Evolutionary conservation across 148 eudicot genomes (phyloP).

Genomic region (Chenopodium suecicum): DNA sequence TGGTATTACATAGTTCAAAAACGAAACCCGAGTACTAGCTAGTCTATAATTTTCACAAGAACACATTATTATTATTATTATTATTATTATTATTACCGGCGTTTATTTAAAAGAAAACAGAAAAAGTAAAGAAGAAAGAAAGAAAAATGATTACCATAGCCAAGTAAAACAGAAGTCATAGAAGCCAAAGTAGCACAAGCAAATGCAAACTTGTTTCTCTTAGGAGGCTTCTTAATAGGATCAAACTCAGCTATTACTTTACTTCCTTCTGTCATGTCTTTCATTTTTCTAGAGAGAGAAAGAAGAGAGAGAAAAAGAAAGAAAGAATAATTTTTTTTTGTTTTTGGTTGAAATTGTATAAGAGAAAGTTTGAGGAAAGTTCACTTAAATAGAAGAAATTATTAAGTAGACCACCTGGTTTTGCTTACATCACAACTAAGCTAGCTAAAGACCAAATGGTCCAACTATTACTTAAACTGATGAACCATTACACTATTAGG

Average conservation of each 20-base stretch:
- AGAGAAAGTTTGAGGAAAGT: background rate
- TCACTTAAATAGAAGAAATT: background rate
- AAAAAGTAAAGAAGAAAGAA: background rate
- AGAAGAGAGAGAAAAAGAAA: background rate
- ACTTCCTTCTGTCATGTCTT: conserved; percentile 10
- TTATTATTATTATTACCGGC: no score
- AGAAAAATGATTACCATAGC: conserved; percentile 39
- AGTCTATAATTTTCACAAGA: no score
- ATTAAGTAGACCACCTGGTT: background rate
- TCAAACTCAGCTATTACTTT: conserved; percentile 32
- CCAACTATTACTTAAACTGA: background rate
- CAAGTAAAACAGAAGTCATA: conserved; percentile 54
- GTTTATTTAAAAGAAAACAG: no score
- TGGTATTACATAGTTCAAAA: no score
- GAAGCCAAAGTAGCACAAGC: conserved; percentile 59
- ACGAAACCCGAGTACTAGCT: no score
- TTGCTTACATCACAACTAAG: conserved; percentile 7
- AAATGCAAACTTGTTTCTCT: conserved; percentile 52
- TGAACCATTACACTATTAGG: background rate
- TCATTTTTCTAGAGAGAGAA: background rate
- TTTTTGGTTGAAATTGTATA: background rate
- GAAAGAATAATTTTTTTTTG: background rate
- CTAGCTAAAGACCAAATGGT: conserved; percentile 2
- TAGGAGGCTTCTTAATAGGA: conserved; percentile 33
- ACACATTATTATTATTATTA: no score